Percentiles rank a stretch among this genome's conserved stretches.
These are phyloP conservation scores for Thermoascus crustaceus DNA, from an alignment of 2,329 filamentous ascomycete species.

Conservation along the genomic window DNA sequence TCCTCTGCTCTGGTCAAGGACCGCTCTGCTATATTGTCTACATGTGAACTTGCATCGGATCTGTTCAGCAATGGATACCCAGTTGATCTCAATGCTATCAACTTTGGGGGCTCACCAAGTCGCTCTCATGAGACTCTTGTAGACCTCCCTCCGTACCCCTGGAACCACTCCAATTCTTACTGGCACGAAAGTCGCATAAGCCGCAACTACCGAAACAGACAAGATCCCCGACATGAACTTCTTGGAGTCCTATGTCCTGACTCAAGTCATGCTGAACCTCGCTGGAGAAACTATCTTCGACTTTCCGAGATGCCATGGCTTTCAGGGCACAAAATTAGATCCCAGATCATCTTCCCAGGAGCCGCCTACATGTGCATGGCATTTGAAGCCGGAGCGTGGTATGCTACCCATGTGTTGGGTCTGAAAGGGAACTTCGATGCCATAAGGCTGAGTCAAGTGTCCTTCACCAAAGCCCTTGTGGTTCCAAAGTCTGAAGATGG, in stretches of 20 bases:
- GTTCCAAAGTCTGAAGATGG: neutral
- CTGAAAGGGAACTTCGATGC: neutral
- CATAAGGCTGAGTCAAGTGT: neutral
- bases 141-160: neutral
- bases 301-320: conserved; percentile 24
- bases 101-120: neutral
- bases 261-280: conserved; percentile 11
- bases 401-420: conserved; percentile 1
- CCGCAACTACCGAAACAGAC: neutral
- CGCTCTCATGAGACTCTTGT: neutral
- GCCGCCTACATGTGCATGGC: conserved; percentile 15
- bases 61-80: conserved; percentile 8
- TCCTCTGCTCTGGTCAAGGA: conserved; percentile 11
- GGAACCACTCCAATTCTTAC: neutral
- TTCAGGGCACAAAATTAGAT: conserved; percentile 21
- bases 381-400: conserved; percentile 14
- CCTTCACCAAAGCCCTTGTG: neutral
- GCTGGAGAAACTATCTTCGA: conserved; percentile 20
- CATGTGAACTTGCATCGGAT: conserved; percentile 7
- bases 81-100: conserved; percentile 2
- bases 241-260: conserved; percentile 7
- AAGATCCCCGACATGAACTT: conserved; percentile 9
- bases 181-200: neutral
- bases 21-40: conserved; percentile 10
- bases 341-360: conserved; percentile 23